A percentile compares a stretch with the other conserved stretches of the same genome.
Conservation (phyloP, 345 rosid species). For the Melastoma malabathricum region DNA sequence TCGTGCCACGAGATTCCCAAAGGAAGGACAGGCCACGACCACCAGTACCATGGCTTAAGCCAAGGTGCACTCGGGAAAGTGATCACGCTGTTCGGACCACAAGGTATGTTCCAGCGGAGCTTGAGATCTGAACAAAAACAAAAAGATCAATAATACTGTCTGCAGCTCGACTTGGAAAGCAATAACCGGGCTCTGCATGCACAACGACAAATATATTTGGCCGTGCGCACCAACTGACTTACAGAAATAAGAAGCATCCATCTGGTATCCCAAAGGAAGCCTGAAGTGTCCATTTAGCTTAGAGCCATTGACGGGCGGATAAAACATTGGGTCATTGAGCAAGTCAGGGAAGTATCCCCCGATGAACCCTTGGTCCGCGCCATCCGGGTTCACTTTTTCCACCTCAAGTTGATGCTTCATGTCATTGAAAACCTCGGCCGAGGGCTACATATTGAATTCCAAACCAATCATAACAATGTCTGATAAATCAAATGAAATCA, state of each 20-base stretch:
- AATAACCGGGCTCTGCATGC: too few relatives aligned
- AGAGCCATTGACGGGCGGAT: conserved; percentile 42
- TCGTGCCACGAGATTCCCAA: conserved; percentile 80
- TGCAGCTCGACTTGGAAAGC: too few relatives aligned
- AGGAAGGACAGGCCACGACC: conserved; percentile 98
- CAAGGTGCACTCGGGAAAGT: conserved; percentile 92
- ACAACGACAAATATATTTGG: too few relatives aligned
- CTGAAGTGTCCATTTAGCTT: conserved; percentile 55
- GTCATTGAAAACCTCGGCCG: conserved; percentile 50
- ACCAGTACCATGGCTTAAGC: conserved; percentile 99
- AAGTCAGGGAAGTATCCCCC: conserved; percentile 75
- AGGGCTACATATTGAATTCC: conserved; percentile 62
- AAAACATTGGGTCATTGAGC: conserved; percentile 72
- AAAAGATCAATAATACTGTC: neutral
- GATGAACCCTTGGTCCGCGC: conserved; percentile 96
- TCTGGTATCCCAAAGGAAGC: conserved; percentile 94
- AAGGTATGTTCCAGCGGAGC: conserved; percentile 83
- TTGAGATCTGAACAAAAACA: conserved; percentile 42
- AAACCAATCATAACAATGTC: too few relatives aligned
- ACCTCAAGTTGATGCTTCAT: conserved; percentile 60
- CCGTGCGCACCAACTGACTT: conserved; percentile 25
- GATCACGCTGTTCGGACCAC: conserved; percentile 88
- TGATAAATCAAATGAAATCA: too few relatives aligned
- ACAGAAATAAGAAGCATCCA: conserved; percentile 95
- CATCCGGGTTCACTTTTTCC: conserved; percentile 63